Evolutionary conservation across 768 basidiomycete genomes (phyloP), one percentile per base, ranked within the genome.

Genomic region (Pseudohyphozyma bogoriensis): DNA sequence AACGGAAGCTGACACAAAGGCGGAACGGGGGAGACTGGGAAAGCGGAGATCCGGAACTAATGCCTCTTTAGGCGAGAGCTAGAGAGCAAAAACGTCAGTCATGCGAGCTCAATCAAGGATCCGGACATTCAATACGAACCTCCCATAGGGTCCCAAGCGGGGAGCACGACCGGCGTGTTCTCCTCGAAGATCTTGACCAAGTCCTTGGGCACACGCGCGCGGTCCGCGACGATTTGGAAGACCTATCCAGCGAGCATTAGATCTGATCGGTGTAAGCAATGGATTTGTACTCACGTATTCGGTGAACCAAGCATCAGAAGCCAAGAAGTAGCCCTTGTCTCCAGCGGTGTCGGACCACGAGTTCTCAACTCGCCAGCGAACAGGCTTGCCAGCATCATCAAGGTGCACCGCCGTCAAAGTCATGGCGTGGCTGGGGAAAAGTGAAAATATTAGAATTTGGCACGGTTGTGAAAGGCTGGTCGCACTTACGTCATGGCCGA

Each of bases 361-460:
- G 77, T 97, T 97, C 79, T 97, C 93, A 24, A 97, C 88, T 75
- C 89, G 89, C 80, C 89, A 97, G n/a, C 89, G 81, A 24, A 92
- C 74, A 0, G 90, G 85, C 59, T 80, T 82, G 55, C 88, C 89
- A 2, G 26, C 39, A 49, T 50, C 51, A 45, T 65, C 65, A 22
- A 66, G 15, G 49, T 58, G 58, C 0, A 62, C 63, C 7, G 56
- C 59, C 5, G 59, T 57, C 9, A 59, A 16, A 13, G 63, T 63
- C 70, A 69, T 87, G 4, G 89, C 89, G 72, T 96, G 35, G 36
- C 2, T 9, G 26, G 42, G 42, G 20, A 24, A 44, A 24, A 20
- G 42, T 22, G 42, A 20, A 4, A 24, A 44, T 20, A 8, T 44
- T 15, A 44, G 40, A 6, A 4, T 4, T 44, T 24, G 42, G 20